A percentile compares a stretch with the other conserved stretches of the same genome.
Evolutionary conservation across 352 stramenopile genomes (phyloP).

Genomic region (Globisporangium middletonii): DNA sequence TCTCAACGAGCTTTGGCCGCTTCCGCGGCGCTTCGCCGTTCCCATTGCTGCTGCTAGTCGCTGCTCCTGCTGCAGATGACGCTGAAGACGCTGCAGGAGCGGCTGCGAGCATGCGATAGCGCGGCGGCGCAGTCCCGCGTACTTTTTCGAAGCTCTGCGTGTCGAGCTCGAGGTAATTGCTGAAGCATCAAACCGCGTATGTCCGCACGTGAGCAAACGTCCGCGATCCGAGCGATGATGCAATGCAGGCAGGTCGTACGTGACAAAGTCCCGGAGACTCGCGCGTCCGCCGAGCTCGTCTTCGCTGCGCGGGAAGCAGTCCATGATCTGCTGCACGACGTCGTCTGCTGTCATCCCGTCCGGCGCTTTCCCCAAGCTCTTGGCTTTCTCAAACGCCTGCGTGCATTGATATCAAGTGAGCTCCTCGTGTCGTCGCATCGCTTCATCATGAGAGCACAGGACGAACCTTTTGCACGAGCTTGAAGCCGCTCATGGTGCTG

Average conservation of each 20-base stretch:
- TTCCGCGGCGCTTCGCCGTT: slow-evolving; percentile 16
- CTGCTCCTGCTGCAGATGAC: not conserved
- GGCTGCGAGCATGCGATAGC: slow-evolving; percentile 21
- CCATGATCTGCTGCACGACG: slow-evolving; percentile 65
- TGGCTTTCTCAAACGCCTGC: slow-evolving; percentile 76
- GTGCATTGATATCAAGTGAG: not conserved
- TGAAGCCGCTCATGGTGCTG: slow-evolving; percentile 79
- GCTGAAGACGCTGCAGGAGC: not conserved
- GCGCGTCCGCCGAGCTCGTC: slow-evolving; percentile 65
- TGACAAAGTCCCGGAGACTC: slow-evolving; percentile 62
- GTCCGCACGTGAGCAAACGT: not conserved
- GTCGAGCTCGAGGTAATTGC: slow-evolving; percentile 29
- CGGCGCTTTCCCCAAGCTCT: slow-evolving; percentile 18
- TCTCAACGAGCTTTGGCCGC: slow-evolving; percentile 19
- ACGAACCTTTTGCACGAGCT: slow-evolving; percentile 68
- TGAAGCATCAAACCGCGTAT: not conserved
- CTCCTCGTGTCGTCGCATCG: not conserved
- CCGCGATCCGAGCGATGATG: not conserved
- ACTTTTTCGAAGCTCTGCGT: slow-evolving; percentile 28
- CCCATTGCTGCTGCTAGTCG: not conserved
- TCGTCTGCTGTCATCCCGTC: slow-evolving; percentile 53
- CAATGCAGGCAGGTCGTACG: slow-evolving; percentile 25
- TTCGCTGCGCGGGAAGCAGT: slow-evolving; percentile 68
- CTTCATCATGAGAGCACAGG: not conserved
- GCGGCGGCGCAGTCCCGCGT: slow-evolving; percentile 11